Evolutionary conservation across 352 stramenopile species (phyloP).

Genomic region (Phytophthora foliorum): DNA sequence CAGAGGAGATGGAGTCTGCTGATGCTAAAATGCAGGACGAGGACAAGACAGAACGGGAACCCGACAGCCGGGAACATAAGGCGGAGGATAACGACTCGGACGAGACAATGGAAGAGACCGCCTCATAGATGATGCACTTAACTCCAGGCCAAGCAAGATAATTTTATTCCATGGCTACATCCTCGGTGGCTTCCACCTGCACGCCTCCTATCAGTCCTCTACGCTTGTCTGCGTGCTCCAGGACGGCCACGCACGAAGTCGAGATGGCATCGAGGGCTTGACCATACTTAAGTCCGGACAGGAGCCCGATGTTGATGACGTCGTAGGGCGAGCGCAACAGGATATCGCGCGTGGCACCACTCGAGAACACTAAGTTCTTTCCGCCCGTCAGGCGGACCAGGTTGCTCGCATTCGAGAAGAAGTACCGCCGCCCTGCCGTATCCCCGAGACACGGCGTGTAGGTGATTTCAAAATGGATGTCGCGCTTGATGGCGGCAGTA

Average conservation of each 20-base stretch:
- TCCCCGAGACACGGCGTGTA: conserved; percentile 84
- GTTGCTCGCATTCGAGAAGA: conserved; percentile 89
- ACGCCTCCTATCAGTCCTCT: conserved; percentile 60
- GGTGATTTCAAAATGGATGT: conserved; percentile 83
- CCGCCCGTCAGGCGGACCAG: conserved; percentile 78
- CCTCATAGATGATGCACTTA: conserved; percentile 14
- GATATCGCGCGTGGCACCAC: conserved; percentile 76
- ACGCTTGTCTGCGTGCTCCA: conserved; percentile 70
- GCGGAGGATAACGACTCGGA: conserved; percentile 23
- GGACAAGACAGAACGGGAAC: conserved; percentile 22
- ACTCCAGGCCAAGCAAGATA: conserved; percentile 15
- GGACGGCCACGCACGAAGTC: conserved; percentile 58
- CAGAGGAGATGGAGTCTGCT: conserved; percentile 23
- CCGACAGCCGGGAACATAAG: conserved; percentile 18
- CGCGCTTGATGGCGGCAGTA: conserved; percentile 74
- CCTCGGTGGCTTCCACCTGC: conserved; percentile 42
- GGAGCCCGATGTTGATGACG: conserved; percentile 80
- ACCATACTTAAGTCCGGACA: conserved; percentile 77
- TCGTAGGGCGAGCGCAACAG: conserved; percentile 86
- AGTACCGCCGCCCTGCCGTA: conserved; percentile 81
- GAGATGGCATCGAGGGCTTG: conserved; percentile 76
- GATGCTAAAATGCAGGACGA: conserved; percentile 24
- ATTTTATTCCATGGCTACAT: conserved; percentile 61
- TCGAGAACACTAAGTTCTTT: conserved; percentile 78
- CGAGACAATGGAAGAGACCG: conserved; percentile 38